Percentiles rank a stretch among this genome's conserved stretches.
Evolutionary conservation across 73 alveolate species (phyloP).

Genomic region (Paramecium sonneborni): DNA sequence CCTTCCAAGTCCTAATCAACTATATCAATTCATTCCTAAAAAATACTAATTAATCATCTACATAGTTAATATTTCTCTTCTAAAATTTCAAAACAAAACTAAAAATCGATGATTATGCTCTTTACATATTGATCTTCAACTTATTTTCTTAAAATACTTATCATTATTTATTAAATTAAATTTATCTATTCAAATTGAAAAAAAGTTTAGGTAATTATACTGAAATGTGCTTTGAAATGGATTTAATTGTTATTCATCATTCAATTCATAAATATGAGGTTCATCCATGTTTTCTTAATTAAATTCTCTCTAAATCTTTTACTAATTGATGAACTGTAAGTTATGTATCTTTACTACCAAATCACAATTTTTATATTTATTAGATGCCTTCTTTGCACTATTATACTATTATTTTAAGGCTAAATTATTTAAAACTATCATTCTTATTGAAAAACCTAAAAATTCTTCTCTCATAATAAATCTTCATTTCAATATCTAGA

Average conservation of each 20-base stretch:
- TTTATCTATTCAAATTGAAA: background rate
- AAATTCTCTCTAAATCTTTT: background rate
- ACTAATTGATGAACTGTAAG: too few species aligned
- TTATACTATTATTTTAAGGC: constrained; percentile 6
- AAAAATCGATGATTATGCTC: background rate
- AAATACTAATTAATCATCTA: too few species aligned
- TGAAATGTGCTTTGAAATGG: constrained; percentile 4
- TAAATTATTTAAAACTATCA: constrained; percentile 1
- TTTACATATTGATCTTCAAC: background rate
- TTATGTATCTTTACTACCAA: background rate
- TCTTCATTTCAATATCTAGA: too few species aligned
- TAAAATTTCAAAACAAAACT: background rate
- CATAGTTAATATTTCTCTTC: too few species aligned
- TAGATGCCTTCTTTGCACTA: background rate
- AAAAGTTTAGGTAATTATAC: background rate
- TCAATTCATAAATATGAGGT: background rate
- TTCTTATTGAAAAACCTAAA: background rate
- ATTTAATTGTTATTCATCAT: background rate
- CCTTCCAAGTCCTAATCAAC: too few species aligned
- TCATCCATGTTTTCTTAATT: constrained; percentile 1
- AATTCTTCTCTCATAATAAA: too few species aligned
- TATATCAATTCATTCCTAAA: too few species aligned
- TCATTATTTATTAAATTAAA: background rate
- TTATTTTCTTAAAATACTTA: background rate
- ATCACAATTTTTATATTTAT: background rate